A percentile compares a stretch with the other conserved stretches of the same genome.
These are phyloP conservation scores for Cordyceps javanica DNA, from an alignment of 2,329 filamentous ascomycete species.

Conservation along the genomic window DNA sequence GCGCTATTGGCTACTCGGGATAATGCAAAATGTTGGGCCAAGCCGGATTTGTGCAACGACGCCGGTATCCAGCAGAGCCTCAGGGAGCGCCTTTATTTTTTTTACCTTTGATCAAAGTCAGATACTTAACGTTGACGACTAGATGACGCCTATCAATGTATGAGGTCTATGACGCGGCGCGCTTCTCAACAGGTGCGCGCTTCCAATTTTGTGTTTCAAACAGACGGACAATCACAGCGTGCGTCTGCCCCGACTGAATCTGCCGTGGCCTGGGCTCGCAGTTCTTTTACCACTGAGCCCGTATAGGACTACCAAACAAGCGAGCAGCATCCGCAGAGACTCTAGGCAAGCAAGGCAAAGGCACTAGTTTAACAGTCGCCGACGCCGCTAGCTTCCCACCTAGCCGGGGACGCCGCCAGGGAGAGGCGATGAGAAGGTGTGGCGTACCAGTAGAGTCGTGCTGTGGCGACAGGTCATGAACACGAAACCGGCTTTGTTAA, in stretches of 20 bases:
- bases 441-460: neutral
- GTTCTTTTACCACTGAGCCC: neutral
- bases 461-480: neutral
- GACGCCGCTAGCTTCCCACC: neutral
- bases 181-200: too few species aligned
- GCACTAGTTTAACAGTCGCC: neutral
- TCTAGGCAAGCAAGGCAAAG: neutral
- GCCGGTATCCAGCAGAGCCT: neutral
- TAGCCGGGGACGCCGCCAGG: neutral
- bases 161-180: too few species aligned
- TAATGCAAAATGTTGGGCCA: neutral
- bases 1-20: neutral
- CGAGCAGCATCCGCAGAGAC: neutral
- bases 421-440: neutral
- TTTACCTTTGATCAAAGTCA: too few species aligned
- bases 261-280: neutral
- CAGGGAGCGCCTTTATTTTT: neutral
- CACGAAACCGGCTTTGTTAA: neutral
- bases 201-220: too few species aligned
- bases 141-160: too few species aligned
- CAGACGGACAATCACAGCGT: too few species aligned
- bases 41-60: slow-evolving; percentile 1
- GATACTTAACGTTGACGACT: too few species aligned
- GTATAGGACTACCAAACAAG: neutral
- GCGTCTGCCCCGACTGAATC: neutral